Conservation (phyloP, 805 yeast species). For the Wickerhamiella azymoides region DNA sequence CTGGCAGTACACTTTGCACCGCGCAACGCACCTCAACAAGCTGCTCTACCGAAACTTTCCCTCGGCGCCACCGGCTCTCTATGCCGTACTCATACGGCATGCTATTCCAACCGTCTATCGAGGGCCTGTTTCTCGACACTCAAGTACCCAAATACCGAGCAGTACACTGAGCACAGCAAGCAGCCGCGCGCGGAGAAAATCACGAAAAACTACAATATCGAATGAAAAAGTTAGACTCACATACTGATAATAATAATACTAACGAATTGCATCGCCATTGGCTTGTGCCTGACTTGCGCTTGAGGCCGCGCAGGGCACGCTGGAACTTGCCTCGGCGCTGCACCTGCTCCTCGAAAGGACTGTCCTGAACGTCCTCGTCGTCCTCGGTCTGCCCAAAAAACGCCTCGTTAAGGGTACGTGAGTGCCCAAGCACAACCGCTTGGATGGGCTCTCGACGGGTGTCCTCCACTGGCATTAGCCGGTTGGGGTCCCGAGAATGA, state of each 20-base stretch:
- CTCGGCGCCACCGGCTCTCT: conserved; percentile 83
- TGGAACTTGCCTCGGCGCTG: neutral
- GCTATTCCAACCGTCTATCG: conserved; percentile 82
- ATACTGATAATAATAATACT: too few species aligned
- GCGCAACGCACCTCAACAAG: conserved; percentile 75
- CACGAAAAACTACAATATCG: conserved; percentile 23
- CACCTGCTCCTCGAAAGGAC: neutral
- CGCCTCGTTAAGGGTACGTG: conserved; percentile 4
- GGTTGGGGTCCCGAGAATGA: conserved; percentile 1
- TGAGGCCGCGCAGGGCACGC: neutral
- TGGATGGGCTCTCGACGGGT: conserved; percentile 4
- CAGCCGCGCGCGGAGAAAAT: conserved; percentile 51
- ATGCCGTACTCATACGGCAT: conserved; percentile 98
- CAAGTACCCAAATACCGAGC: conserved; percentile 51
- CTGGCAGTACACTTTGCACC: conserved; percentile 90
- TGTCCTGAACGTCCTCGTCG: neutral
- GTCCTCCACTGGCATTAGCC: neutral
- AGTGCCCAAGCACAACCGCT: conserved; percentile 4
- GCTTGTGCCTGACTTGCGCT: neutral
- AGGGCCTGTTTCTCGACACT: conserved; percentile 87
- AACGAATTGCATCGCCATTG: too few species aligned
- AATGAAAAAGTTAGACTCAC: too few species aligned
- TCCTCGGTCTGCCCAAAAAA: conserved; percentile 2
- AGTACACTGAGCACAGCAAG: conserved; percentile 51
- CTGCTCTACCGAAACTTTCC: conserved; percentile 68